A percentile compares a stretch with the other conserved stretches of the same genome.
phyloP scores from a whole-genome alignment of 176 grass and related monocot species.

The Aegilops speltoides region DNA sequence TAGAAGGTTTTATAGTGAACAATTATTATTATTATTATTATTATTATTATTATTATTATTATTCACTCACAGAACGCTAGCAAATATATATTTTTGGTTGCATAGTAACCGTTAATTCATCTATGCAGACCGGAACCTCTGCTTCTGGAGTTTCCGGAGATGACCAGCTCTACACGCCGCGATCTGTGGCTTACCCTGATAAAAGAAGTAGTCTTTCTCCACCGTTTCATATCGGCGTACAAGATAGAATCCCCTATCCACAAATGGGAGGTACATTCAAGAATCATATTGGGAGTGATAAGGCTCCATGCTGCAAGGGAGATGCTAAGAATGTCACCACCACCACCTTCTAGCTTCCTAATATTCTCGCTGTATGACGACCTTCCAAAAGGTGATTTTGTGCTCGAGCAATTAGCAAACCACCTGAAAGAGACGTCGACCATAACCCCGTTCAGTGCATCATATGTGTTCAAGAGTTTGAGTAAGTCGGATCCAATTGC shows the following conservation, averaged over 20 bases:
- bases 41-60: too few relatives aligned
- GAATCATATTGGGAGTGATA: conserved; percentile 72
- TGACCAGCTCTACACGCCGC: conserved; percentile 85
- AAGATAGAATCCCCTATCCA: conserved; percentile 61
- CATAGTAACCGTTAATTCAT: conserved; percentile 18
- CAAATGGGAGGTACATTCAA: conserved; percentile 68
- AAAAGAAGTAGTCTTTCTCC: conserved; percentile 72
- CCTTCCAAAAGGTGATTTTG: conserved; percentile 85
- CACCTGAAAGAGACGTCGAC: conserved; percentile 64
- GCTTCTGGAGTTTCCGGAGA: conserved; percentile 86
- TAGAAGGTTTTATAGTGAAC: not conserved
- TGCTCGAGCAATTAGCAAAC: conserved; percentile 73
- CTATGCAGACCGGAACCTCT: conserved; percentile 76
- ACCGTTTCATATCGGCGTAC: conserved; percentile 68
- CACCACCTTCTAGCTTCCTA: conserved; percentile 64
- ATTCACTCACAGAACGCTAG: not conserved
- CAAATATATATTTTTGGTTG: not conserved
- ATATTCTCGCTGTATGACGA: conserved; percentile 77
- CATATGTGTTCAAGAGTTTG: conserved; percentile 72
- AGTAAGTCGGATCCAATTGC: conserved; percentile 29
- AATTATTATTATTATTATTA: not conserved
- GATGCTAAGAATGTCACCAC: conserved; percentile 80
- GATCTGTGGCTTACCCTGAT: conserved; percentile 85
- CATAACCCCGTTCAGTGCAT: conserved; percentile 59
- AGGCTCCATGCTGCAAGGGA: conserved; percentile 93